Percentiles rank a stretch among this genome's conserved stretches.
Evolutionary conservation across 1,139 yeast genomes (phyloP).

Genomic region (Debaryomyces udenii): DNA sequence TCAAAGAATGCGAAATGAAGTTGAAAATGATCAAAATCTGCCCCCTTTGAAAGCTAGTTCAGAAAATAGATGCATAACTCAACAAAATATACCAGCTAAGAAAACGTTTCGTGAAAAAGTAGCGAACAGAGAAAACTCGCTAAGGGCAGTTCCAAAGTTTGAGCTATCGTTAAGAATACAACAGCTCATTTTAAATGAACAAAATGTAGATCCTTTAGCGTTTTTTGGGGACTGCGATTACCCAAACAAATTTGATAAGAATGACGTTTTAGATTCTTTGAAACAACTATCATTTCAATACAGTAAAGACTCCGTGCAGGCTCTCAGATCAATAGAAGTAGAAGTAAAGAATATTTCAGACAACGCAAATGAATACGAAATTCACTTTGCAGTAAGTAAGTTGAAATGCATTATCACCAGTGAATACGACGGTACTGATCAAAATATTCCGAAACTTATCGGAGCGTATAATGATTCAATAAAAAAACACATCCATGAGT

Average conservation of each 20-base stretch:
- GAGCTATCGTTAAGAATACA: neutral
- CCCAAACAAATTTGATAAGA: neutral
- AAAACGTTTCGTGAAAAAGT: neutral
- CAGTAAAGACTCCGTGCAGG: neutral
- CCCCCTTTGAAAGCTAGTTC: no score
- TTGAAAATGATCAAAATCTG: no score
- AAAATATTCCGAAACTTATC: constrained; percentile 5
- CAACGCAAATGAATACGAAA: constrained; percentile 3
- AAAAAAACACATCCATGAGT: constrained; percentile 3
- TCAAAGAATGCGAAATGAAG: no score
- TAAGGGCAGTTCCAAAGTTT: neutral
- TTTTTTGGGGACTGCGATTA: constrained; percentile 1
- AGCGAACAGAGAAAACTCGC: neutral
- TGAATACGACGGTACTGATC: constrained; percentile 11
- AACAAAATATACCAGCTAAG: neutral
- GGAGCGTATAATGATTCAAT: constrained; percentile 6
- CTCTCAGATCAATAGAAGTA: constrained; percentile 1
- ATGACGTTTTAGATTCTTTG: constrained; percentile 1
- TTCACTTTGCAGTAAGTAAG: constrained; percentile 5
- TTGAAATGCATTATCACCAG: constrained; percentile 11
- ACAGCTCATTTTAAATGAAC: neutral
- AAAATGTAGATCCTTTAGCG: neutral
- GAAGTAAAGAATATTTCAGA: constrained; percentile 5
- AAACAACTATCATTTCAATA: constrained; percentile 2
- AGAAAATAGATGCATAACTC: no score